Conservation (phyloP, 2,329 filamentous ascomycete species). For the Dactylonectria macrodidyma region DNA sequence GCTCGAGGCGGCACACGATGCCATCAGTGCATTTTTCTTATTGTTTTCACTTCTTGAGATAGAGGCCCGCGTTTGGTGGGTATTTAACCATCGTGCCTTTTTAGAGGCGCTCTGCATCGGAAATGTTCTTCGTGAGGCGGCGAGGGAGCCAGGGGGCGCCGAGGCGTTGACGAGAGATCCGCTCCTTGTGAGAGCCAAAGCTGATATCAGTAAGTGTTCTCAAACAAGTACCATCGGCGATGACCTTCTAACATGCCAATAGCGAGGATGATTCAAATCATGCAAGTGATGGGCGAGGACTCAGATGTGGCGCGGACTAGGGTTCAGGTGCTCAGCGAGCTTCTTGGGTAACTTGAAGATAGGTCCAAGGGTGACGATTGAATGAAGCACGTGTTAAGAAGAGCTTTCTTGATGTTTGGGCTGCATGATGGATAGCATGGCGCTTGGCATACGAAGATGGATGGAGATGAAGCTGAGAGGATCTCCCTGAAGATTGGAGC, state of each 20-base stretch:
- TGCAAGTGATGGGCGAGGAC: conserved; percentile 72
- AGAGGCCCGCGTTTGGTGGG: conserved; percentile 88
- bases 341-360: conserved; percentile 51
- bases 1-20: conserved; percentile 82
- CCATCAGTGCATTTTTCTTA: conserved; percentile 81
- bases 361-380: background rate
- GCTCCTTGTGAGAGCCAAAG: conserved; percentile 71
- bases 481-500: background rate
- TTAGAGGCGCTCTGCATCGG: conserved; percentile 81
- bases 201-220: conserved; percentile 70
- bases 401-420: conserved; percentile 1
- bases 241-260: conserved; percentile 29
- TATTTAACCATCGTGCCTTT: conserved; percentile 86
- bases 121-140: conserved; percentile 68
- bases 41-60: conserved; percentile 77
- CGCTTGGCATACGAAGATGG: background rate
- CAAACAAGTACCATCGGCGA: background rate
- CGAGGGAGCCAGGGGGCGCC: conserved; percentile 60
- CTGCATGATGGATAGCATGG: background rate
- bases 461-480: background rate
- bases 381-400: background rate
- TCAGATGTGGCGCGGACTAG: conserved; percentile 73
- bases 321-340: conserved; percentile 71
- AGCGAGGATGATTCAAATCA: conserved; percentile 76
- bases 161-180: conserved; percentile 68